phyloP scores from a whole-genome alignment of 1,284 basidiomycete species.

The Pholiota adiposa region DNA sequence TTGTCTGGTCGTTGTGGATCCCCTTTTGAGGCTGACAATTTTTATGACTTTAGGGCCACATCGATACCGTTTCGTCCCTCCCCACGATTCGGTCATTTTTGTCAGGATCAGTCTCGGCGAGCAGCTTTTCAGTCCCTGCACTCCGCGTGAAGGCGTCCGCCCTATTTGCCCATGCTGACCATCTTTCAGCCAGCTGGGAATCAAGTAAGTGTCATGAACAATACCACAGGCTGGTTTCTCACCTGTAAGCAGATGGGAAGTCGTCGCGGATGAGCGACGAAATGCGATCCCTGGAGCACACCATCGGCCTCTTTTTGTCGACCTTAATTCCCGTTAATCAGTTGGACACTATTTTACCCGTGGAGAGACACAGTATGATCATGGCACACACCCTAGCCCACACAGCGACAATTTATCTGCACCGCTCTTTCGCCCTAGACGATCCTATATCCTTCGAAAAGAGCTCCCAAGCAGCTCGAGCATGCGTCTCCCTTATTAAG shows the following conservation, averaged over 20 bases:
- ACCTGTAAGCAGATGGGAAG: slow-evolving; percentile 20
- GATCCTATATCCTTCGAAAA: slow-evolving; percentile 66
- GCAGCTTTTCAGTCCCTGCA: slow-evolving; percentile 63
- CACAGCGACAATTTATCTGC: slow-evolving; percentile 68
- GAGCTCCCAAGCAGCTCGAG: slow-evolving; percentile 61
- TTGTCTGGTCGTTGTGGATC: slow-evolving; percentile 10
- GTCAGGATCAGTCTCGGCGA: slow-evolving; percentile 54
- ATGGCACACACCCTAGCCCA: slow-evolving; percentile 68
- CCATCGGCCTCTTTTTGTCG: slow-evolving; percentile 62
- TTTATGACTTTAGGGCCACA: slow-evolving; percentile 50
- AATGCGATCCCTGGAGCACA: slow-evolving; percentile 62
- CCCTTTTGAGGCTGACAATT: background rate
- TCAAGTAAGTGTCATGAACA: slow-evolving; percentile 45
- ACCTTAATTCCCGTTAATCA: slow-evolving; percentile 69
- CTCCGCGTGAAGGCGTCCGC: slow-evolving; percentile 77
- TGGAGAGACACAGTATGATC: slow-evolving; percentile 63
- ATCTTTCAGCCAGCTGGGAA: slow-evolving; percentile 62
- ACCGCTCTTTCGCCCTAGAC: slow-evolving; percentile 62
- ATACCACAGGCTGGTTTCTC: slow-evolving; percentile 12
- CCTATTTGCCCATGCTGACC: slow-evolving; percentile 68
- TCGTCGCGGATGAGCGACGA: slow-evolving; percentile 54
- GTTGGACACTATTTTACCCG: slow-evolving; percentile 56
- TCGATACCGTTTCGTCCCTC: slow-evolving; percentile 51
- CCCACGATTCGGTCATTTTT: slow-evolving; percentile 68
- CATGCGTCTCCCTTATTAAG: slow-evolving; percentile 60